A percentile compares a stretch with the other conserved stretches of the same genome.
These are phyloP conservation scores for Moelleriella libera DNA, from an alignment of 2,329 filamentous ascomycete genomes.

Conservation along the genomic window DNA sequence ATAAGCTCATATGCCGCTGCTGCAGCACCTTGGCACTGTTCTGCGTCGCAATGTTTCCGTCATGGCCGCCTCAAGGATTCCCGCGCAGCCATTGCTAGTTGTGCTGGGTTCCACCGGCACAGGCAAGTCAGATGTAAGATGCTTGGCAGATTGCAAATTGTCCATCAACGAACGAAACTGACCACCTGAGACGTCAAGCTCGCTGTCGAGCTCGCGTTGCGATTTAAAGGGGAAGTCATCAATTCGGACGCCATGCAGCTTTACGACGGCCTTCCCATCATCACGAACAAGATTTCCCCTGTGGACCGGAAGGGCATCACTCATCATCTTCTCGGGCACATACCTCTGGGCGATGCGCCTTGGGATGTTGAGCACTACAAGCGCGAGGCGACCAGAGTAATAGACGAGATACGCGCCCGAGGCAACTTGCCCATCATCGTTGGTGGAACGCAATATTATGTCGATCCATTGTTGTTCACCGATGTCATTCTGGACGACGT, in stretches of 20 bases:
- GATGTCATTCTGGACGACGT: slow-evolving; percentile 41
- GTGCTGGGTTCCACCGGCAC: slow-evolving; percentile 86
- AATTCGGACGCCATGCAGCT: slow-evolving; percentile 98
- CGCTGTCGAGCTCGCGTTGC: slow-evolving; percentile 72
- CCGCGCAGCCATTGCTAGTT: slow-evolving; percentile 53
- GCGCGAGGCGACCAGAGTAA: slow-evolving; percentile 49
- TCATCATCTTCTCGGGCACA: slow-evolving; percentile 76
- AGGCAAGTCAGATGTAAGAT: slow-evolving; percentile 73
- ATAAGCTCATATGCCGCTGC: neutral
- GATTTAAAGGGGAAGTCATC: slow-evolving; percentile 84
- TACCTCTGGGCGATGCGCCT: slow-evolving; percentile 60
- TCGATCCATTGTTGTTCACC: slow-evolving; percentile 69
- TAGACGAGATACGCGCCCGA: slow-evolving; percentile 63
- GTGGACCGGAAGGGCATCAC: slow-evolving; percentile 67
- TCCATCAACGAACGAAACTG: neutral
- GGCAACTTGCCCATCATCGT: slow-evolving; percentile 81
- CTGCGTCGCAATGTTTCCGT: slow-evolving; percentile 18
- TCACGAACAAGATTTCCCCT: slow-evolving; percentile 80
- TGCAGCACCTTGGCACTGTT: neutral
- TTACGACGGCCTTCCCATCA: slow-evolving; percentile 80
- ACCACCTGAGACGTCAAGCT: slow-evolving; percentile 40
- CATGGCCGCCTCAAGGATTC: slow-evolving; percentile 24
- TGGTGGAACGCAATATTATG: slow-evolving; percentile 92
- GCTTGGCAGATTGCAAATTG: neutral
- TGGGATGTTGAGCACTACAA: slow-evolving; percentile 78